Evolutionary conservation across 1,139 yeast genomes (phyloP).

Genomic region (Diutina scorzettiae): DNA sequence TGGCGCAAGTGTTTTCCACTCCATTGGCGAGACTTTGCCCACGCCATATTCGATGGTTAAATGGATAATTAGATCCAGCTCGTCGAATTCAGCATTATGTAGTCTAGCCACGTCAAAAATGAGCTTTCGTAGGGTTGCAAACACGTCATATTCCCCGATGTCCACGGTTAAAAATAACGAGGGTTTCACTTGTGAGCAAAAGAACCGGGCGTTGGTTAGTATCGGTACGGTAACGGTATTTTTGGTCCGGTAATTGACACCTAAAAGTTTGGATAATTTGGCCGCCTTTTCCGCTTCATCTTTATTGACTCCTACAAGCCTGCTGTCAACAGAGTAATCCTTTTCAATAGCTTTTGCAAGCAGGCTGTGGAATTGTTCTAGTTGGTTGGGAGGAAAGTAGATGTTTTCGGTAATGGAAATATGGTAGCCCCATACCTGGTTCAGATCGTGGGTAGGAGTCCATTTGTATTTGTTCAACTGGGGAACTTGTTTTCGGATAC

Average conservation of each 20-base stretch:
- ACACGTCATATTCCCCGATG: background rate
- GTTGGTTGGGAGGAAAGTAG: background rate
- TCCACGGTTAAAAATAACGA: background rate
- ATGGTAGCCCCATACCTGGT: conserved; percentile 2
- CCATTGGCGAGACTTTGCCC: background rate
- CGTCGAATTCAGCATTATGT: background rate
- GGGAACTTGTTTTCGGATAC: background rate
- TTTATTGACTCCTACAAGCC: background rate
- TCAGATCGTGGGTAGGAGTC: background rate
- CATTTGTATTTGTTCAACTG: background rate
- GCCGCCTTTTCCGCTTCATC: background rate
- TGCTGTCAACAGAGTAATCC: background rate
- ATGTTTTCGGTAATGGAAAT: background rate
- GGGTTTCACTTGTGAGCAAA: background rate
- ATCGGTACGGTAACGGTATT: background rate
- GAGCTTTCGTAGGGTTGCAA: background rate
- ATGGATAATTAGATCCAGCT: background rate
- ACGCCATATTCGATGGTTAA: background rate
- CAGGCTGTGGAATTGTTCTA: background rate
- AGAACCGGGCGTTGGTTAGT: background rate
- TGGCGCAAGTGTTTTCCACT: background rate
- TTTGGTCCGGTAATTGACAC: background rate
- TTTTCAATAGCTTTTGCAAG: background rate
- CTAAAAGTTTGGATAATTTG: background rate
- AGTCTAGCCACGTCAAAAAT: background rate